Evolutionary conservation across 768 basidiomycete species (phyloP).

Genomic region (Tubosaeta sp.): DNA sequence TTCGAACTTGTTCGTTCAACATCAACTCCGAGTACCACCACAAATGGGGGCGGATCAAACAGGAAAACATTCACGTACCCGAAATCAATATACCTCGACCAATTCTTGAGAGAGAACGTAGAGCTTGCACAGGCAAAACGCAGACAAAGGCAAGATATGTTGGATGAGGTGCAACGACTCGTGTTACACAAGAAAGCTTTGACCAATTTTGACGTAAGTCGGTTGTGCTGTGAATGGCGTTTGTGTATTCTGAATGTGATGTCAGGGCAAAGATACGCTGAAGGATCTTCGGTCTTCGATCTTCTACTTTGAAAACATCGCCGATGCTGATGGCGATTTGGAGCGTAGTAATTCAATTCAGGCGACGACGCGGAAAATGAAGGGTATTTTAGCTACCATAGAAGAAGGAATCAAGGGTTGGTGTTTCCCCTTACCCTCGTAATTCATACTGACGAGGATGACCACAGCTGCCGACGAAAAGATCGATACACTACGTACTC

Average conservation of each 20-base stretch:
- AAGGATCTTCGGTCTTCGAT: conserved; percentile 58
- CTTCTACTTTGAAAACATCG: conserved; percentile 70
- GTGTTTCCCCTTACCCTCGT: neutral
- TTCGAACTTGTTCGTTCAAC: conserved; percentile 44
- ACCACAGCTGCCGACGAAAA: conserved; percentile 49
- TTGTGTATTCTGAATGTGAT: neutral
- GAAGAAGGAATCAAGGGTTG: conserved; percentile 54
- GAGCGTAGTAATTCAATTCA: conserved; percentile 44
- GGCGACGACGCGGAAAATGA: conserved; percentile 46
- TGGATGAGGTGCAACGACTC: conserved; percentile 46
- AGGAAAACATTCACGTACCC: conserved; percentile 53
- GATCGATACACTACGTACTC: conserved; percentile 41
- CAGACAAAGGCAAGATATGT: conserved; percentile 35
- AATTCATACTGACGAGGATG: neutral
- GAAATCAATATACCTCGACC: conserved; percentile 64
- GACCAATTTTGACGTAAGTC: conserved; percentile 53
- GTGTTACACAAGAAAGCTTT: conserved; percentile 43
- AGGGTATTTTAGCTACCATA: conserved; percentile 47
- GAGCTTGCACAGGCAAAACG: conserved; percentile 38
- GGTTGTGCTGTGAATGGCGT: neutral
- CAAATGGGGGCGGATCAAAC: conserved; percentile 18
- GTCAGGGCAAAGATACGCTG: conserved; percentile 59
- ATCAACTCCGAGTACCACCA: conserved; percentile 11
- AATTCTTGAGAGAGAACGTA: conserved; percentile 59
- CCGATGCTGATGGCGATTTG: conserved; percentile 42